Conservation (phyloP, 306 rosid genomes). For the Sesbania bispinosa region DNA sequence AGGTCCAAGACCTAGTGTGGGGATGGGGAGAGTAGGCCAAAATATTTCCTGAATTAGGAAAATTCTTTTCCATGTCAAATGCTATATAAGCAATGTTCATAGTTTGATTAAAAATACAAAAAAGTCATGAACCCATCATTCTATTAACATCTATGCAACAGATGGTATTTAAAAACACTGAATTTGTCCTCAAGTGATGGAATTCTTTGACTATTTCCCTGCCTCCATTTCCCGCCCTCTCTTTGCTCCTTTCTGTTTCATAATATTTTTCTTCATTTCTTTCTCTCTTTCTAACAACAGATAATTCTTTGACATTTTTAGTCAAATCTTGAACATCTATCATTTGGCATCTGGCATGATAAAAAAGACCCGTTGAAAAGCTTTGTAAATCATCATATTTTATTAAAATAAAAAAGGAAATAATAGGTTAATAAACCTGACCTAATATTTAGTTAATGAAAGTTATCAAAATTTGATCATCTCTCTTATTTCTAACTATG, state of each 20-base stretch:
- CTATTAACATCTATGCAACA: not conserved
- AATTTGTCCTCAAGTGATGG: not conserved
- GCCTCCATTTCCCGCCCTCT: not conserved
- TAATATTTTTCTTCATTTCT: not conserved
- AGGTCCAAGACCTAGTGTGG: not conserved
- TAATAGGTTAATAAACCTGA: not conserved
- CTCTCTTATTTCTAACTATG: constrained; percentile 38
- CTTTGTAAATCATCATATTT: not conserved
- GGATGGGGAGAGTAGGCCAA: constrained; percentile 6
- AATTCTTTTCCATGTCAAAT: not conserved
- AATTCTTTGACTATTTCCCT: not conserved
- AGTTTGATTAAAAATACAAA: constrained; percentile 25
- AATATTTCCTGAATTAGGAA: not conserved
- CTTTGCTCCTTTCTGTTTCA: not conserved
- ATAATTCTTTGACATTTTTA: not conserved
- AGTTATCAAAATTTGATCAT: not conserved
- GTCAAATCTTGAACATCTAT: not conserved
- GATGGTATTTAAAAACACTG: not conserved
- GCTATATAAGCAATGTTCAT: not conserved
- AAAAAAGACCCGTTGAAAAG: not conserved
- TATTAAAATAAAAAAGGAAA: not conserved
- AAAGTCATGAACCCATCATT: not conserved
- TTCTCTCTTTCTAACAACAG: not conserved
- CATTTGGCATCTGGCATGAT: constrained; percentile 8
- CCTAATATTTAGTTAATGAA: constrained; percentile 21